Base-by-base conservation (phyloP, 768 basidiomycete species). In the Coprinopsis cinerea region DNA sequence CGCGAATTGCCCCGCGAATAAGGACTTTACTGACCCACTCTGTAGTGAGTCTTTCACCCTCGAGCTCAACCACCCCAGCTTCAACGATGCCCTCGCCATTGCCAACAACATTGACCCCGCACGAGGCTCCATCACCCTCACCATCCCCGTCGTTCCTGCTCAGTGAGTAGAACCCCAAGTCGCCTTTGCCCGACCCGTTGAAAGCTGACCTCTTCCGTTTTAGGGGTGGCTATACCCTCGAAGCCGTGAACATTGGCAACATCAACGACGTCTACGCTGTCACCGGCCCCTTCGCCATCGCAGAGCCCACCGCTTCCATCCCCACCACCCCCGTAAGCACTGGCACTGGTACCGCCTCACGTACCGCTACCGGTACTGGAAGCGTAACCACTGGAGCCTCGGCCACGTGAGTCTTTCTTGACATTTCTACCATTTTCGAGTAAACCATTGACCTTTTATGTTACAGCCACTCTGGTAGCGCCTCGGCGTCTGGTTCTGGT, bases 81-180 rank as follows among this genome's bases (percentile, higher is more conserved):
- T 85, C 73, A 67, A 83, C 66, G 64, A 78, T 48, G 47, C 68
- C 0, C 77, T 73, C 42, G 82, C 76, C 40, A 70, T 86, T 48
- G 75, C 72, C 11, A 82, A 75, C 70, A 79, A 77, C 52, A 67
- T 85, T 1, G 49, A 66, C 18, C 68, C 77, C 0, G 34, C 65
- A 1, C 11, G 45, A 3, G 67, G 68, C 0, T 30, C 55, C 1
- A 1, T 76, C 2, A 69, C 67, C 0, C 13, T 85, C n/a, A 32
- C 44, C 0, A 52, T 85, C 2, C 81, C 81, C 15, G 44, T 67
- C 17, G 70, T 85, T 23, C 74, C 75, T 7, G 52, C 48, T 9
- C 67, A 65, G 83, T 84, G 55, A 35, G 77, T 62, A n/a, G 15
- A 18, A 28, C 3, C 15, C 41, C 20, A 26, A 11, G 0, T 37